Conservation (phyloP, 768 basidiomycete genomes). For the Termitomyces sp. region DNA sequence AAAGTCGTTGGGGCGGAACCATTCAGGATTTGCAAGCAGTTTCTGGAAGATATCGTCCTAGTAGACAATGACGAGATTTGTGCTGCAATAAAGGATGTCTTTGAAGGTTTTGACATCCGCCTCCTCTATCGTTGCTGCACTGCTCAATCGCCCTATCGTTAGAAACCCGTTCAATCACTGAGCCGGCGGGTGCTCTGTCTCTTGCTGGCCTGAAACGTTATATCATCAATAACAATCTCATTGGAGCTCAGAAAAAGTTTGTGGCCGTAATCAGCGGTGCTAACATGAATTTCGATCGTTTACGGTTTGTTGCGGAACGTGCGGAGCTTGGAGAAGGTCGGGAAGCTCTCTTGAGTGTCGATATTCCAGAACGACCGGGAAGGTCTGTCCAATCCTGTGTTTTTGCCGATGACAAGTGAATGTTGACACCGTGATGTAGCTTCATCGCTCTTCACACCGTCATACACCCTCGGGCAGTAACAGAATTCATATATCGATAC, state of each 20-base stretch:
- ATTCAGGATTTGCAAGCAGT: constrained; percentile 85
- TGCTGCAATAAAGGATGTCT: constrained; percentile 98
- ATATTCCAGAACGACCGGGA: constrained; percentile 90
- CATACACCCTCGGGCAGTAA: constrained; percentile 89
- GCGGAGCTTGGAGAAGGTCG: constrained; percentile 95
- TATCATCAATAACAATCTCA: constrained; percentile 75
- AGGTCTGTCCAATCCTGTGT: constrained; percentile 48
- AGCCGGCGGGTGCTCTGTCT: constrained; percentile 92
- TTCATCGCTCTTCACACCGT: constrained; percentile 84
- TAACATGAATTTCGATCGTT: constrained; percentile 98
- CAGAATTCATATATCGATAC: constrained; percentile 95
- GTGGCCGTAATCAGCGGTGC: constrained; percentile 94
- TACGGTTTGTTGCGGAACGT: constrained; percentile 98
- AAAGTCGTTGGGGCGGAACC: constrained; percentile 94
- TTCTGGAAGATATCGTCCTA: constrained; percentile 80
- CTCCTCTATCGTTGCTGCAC: constrained; percentile 1
- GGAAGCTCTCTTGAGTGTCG: constrained; percentile 92
- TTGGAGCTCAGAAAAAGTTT: constrained; percentile 83
- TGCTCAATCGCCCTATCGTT: constrained; percentile 2
- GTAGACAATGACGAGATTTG: constrained; percentile 96
- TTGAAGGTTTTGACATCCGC: constrained; percentile 67
- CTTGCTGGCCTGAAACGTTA: constrained; percentile 90
- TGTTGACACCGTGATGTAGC: constrained; percentile 37
- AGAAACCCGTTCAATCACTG: constrained; percentile 96
- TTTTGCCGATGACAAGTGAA: not conserved